A percentile compares a stretch with the other conserved stretches of the same genome.
Evolutionary conservation across 176 grass and related monocot genomes (phyloP).

Genomic region (Oryza punctata): DNA sequence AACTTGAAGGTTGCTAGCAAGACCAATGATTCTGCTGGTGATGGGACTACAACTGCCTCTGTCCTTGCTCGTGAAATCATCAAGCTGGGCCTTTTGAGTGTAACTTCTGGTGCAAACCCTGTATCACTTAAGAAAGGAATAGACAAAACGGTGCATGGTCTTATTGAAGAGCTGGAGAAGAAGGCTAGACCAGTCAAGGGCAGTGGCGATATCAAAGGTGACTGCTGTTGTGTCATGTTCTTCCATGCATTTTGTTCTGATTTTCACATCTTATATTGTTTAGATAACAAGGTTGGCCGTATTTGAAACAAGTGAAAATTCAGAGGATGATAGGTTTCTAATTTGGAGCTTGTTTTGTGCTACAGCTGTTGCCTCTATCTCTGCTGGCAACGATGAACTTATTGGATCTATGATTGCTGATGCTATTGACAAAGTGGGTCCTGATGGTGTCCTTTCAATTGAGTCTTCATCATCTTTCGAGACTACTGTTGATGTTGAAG

Average conservation of each 20-base stretch:
- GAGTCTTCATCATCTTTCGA: constrained; percentile 94
- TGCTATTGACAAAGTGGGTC: constrained; percentile 95
- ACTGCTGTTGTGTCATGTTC: constrained; percentile 16
- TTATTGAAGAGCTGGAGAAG: constrained; percentile 80
- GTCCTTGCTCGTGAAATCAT: constrained; percentile 92
- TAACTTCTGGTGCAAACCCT: constrained; percentile 87
- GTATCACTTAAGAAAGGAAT: constrained; percentile 94
- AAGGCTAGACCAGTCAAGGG: constrained; percentile 82
- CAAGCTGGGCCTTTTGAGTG: constrained; percentile 79
- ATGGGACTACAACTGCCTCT: constrained; percentile 85
- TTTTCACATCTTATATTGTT: not conserved
- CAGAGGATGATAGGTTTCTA: constrained; percentile 2
- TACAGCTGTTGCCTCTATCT: constrained; percentile 80
- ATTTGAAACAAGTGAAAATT: constrained; percentile 1
- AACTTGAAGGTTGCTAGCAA: constrained; percentile 87
- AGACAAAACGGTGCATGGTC: constrained; percentile 79
- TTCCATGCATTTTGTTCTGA: not conserved
- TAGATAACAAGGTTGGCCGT: not conserved
- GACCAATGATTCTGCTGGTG: constrained; percentile 93
- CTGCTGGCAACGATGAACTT: constrained; percentile 86
- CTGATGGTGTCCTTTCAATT: constrained; percentile 85
- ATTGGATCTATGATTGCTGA: constrained; percentile 89
- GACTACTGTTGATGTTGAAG: constrained; percentile 93
- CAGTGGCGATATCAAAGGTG: constrained; percentile 77
- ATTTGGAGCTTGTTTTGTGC: constrained; percentile 38